These are phyloP conservation scores for Calocera cornea DNA, from an alignment of 768 basidiomycete species.

Conservation along the genomic window DNA sequence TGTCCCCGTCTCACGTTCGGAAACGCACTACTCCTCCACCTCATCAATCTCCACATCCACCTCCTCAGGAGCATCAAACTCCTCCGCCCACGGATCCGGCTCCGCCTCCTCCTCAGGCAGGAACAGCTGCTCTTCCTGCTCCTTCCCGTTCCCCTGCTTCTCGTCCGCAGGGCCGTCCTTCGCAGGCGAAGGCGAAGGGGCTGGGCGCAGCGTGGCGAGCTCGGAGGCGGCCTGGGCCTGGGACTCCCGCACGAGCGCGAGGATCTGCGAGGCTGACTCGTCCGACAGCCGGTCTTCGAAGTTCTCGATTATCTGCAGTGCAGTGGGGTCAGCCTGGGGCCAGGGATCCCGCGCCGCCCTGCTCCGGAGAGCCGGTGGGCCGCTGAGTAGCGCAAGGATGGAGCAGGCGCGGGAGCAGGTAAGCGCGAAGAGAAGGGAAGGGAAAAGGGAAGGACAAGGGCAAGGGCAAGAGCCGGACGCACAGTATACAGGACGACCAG, in stretches of 20 bases:
- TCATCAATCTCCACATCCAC: conserved; percentile 3
- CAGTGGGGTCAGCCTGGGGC: not conserved
- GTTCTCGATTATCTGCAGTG: conserved; percentile 76
- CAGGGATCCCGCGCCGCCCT: too few relatives aligned
- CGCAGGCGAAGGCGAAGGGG: not conserved
- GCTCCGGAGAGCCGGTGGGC: too few relatives aligned
- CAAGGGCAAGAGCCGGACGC: too few relatives aligned
- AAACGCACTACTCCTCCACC: not conserved
- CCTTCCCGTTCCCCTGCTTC: conserved; percentile 11
- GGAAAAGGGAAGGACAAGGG: too few relatives aligned
- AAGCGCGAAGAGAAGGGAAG: too few relatives aligned
- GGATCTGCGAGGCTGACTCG: conserved; percentile 46
- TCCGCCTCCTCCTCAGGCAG: conserved; percentile 5
- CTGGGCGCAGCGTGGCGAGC: not conserved
- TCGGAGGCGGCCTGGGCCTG: not conserved
- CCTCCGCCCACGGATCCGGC: conserved; percentile 16
- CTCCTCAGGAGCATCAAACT: conserved; percentile 21
- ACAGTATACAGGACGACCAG: conserved; percentile 84
- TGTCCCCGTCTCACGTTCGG: too few relatives aligned
- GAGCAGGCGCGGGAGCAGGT: too few relatives aligned
- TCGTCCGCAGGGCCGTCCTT: not conserved
- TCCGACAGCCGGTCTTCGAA: conserved; percentile 68
- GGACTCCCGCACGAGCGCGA: conserved; percentile 41
- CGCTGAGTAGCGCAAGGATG: too few relatives aligned
- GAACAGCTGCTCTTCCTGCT: conserved; percentile 7